Evolutionary conservation across 805 yeast species (phyloP).

Genomic region (Cyberlindnera subsufficiens): DNA sequence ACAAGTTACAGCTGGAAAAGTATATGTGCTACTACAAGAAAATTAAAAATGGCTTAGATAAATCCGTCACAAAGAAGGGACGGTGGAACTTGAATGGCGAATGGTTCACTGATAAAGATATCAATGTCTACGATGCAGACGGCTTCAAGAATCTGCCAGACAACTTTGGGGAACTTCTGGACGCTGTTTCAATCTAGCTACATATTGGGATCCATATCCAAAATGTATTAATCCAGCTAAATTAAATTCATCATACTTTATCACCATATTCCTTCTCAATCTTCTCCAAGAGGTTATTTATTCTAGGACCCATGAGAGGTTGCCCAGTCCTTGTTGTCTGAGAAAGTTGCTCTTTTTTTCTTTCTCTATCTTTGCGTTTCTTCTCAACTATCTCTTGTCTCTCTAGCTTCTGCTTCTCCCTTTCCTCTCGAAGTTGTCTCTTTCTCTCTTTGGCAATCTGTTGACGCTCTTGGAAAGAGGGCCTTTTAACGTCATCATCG

Average conservation of each 20-base stretch:
- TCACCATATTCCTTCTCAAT: constrained; percentile 44
- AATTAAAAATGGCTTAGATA: not conserved
- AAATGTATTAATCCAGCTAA: not conserved
- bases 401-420: constrained; percentile 38
- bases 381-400: constrained; percentile 28
- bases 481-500: constrained; percentile 14
- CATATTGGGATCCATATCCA: not conserved
- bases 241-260: not conserved
- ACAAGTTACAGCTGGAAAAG: constrained; percentile 2
- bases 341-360: constrained; percentile 38
- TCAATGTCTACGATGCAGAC: constrained; percentile 14
- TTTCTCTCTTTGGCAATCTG: constrained; percentile 30
- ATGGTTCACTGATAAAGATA: constrained; percentile 10
- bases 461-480: constrained; percentile 30
- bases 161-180: constrained; percentile 6
- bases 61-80: constrained; percentile 16
- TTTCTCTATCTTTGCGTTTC: constrained; percentile 37
- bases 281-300: constrained; percentile 70
- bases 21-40: not conserved
- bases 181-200: constrained; percentile 8
- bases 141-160: constrained; percentile 5
- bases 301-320: constrained; percentile 88
- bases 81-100: constrained; percentile 16
- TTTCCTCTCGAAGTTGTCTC: constrained; percentile 25
- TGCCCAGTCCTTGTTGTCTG: constrained; percentile 72